These are phyloP conservation scores for Malus hybrid DNA, from an alignment of 331 rosid genomes.

Conservation along the genomic window DNA sequence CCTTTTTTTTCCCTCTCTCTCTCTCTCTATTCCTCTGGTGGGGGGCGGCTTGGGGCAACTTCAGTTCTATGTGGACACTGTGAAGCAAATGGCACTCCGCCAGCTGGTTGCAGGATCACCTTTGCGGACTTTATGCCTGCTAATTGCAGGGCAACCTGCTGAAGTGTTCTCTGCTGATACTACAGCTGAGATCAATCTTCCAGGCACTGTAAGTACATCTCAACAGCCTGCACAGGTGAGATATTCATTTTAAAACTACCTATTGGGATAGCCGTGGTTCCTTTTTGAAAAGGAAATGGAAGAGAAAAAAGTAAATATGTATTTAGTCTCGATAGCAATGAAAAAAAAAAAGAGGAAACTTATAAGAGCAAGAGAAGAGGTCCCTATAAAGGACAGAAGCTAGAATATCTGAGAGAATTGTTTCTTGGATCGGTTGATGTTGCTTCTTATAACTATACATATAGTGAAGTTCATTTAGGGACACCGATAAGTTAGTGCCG, in stretches of 20 bases:
- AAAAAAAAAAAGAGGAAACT: neutral
- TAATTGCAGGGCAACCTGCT: slow-evolving; percentile 90
- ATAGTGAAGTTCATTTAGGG: neutral
- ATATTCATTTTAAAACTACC: neutral
- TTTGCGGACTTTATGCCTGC: slow-evolving; percentile 84
- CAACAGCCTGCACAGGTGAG: slow-evolving; percentile 74
- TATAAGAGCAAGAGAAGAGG: neutral
- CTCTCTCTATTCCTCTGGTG: neutral
- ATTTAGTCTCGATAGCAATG: neutral
- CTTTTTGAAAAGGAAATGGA: neutral
- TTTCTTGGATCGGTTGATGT: neutral
- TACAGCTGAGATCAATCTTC: slow-evolving; percentile 20
- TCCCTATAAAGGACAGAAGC: neutral
- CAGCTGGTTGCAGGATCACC: slow-evolving; percentile 89
- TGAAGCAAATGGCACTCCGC: slow-evolving; percentile 86
- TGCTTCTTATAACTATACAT: neutral
- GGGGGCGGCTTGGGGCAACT: slow-evolving; percentile 18
- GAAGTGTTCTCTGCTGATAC: slow-evolving; percentile 57
- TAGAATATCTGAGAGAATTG: neutral
- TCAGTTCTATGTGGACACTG: slow-evolving; percentile 95
- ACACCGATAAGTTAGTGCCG: neutral
- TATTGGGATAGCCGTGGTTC: neutral
- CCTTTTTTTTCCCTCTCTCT: neutral
- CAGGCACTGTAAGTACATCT: slow-evolving; percentile 29
- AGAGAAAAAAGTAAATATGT: neutral